phyloP scores from a whole-genome alignment of 2,329 filamentous ascomycete species.

The Penicillium griseofulvum region DNA sequence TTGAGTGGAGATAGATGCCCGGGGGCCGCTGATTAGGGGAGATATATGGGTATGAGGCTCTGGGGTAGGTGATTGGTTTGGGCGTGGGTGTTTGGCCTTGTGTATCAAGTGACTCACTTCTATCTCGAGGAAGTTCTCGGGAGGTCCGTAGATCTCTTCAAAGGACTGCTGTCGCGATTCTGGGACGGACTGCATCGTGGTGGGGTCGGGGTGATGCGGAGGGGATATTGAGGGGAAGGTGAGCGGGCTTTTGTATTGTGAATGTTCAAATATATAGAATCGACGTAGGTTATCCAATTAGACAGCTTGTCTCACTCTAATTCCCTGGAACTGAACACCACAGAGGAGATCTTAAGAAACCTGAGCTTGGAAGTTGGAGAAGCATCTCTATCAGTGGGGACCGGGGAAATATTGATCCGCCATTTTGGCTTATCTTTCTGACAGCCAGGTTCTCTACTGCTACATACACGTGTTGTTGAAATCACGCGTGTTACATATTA shows the following conservation, averaged over 20 bases:
- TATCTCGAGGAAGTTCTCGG: slow-evolving; percentile 98
- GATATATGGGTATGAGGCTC: slow-evolving; percentile 5
- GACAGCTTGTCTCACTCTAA: neutral
- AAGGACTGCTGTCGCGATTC: slow-evolving; percentile 85
- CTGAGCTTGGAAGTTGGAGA: slow-evolving; percentile 8
- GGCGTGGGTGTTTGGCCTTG: neutral
- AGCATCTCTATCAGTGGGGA: slow-evolving; percentile 12
- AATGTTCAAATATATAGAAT: neutral
- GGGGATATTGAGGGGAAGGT: neutral
- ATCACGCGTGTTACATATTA: too few relatives aligned
- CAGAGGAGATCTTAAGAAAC: neutral
- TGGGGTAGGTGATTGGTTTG: neutral
- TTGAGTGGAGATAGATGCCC: neutral
- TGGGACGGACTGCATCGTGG: slow-evolving; percentile 61
- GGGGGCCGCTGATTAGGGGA: slow-evolving; percentile 6
- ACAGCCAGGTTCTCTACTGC: neutral
- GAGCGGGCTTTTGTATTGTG: neutral
- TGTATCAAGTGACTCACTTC: slow-evolving; percentile 60
- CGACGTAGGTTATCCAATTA: neutral
- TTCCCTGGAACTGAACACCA: neutral
- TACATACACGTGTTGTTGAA: neutral
- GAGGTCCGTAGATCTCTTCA: slow-evolving; percentile 97
- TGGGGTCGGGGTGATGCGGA: slow-evolving; percentile 8
- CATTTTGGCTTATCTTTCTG: slow-evolving; percentile 11
- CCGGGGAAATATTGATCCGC: slow-evolving; percentile 17